Conservation (phyloP, 805 yeast species). For the Komagataella pastoris region DNA sequence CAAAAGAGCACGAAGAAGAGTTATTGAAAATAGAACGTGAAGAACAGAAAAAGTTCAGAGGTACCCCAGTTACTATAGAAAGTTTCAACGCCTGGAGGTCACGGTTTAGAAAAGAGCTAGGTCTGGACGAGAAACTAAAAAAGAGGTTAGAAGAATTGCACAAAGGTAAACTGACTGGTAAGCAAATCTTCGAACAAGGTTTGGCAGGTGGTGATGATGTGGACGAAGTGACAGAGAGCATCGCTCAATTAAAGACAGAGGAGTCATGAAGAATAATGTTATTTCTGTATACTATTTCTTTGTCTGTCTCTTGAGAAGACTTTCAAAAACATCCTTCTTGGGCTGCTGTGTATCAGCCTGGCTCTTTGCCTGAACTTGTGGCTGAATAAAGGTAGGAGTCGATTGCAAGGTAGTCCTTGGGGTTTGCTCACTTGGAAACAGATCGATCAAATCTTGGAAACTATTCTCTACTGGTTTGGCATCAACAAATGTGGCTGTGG, state of each 20-base stretch:
- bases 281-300: neutral
- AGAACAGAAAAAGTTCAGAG: conserved; percentile 82
- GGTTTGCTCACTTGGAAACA: neutral
- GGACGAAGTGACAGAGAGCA: conserved; percentile 16
- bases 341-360: neutral
- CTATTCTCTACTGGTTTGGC: neutral
- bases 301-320: neutral
- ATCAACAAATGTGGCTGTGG: neutral
- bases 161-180: conserved; percentile 72
- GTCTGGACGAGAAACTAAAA: conserved; percentile 45
- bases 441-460: neutral
- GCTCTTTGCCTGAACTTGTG: neutral
- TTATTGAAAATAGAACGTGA: conserved; percentile 55
- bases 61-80: conserved; percentile 79
- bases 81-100: conserved; percentile 63
- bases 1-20: conserved; percentile 44
- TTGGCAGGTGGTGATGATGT: conserved; percentile 58
- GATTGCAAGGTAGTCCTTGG: neutral
- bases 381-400: neutral
- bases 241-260: neutral
- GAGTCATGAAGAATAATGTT: neutral
- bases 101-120: conserved; percentile 58
- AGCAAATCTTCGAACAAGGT: conserved; percentile 83
- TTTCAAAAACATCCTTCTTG: neutral
- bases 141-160: conserved; percentile 44